phyloP scores from a whole-genome alignment of 1,139 yeast genomes.

The Yamadazyma taylorii region DNA sequence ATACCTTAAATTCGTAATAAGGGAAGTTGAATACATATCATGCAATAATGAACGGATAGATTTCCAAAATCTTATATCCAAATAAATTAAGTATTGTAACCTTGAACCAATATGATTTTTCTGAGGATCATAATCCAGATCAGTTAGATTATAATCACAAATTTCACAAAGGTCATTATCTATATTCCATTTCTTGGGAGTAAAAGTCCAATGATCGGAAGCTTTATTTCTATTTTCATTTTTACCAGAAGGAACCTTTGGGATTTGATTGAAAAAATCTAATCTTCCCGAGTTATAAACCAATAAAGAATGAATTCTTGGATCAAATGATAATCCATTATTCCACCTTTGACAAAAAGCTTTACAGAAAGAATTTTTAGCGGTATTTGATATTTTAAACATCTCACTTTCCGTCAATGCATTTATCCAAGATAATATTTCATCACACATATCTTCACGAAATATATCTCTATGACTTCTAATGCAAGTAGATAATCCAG shows the following conservation, averaged over 20 bases:
- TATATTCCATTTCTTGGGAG: slow-evolving; percentile 42
- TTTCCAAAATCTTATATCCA: slow-evolving; percentile 76
- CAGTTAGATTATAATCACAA: slow-evolving; percentile 44
- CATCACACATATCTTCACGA: slow-evolving; percentile 81
- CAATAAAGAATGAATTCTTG: slow-evolving; percentile 13
- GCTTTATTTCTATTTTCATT: slow-evolving; percentile 10
- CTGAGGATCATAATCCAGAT: slow-evolving; percentile 26
- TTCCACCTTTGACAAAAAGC: slow-evolving; percentile 58
- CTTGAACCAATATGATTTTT: slow-evolving; percentile 60
- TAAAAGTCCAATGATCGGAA: slow-evolving; percentile 38
- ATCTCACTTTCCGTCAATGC: slow-evolving; percentile 60
- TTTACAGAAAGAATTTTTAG: slow-evolving; percentile 54
- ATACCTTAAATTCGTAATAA: slow-evolving; percentile 64
- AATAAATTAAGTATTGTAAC: slow-evolving; percentile 69
- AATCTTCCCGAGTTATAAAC: slow-evolving; percentile 34
- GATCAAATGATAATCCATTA: slow-evolving; percentile 35
- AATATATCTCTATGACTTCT: slow-evolving; percentile 68
- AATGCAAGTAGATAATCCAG: slow-evolving; percentile 68
- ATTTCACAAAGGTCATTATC: slow-evolving; percentile 40
- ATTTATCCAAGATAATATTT: slow-evolving; percentile 63
- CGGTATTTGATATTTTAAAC: slow-evolving; percentile 46
- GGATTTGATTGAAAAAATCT: slow-evolving; percentile 32
- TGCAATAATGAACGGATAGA: slow-evolving; percentile 59
- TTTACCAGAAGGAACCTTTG: slow-evolving; percentile 26
- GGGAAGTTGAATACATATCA: slow-evolving; percentile 66